Evolutionary conservation across 2,329 filamentous ascomycete species (phyloP), one percentile per base, ranked within the genome.

Genomic region (Coccinonectria pachysandricola): DNA sequence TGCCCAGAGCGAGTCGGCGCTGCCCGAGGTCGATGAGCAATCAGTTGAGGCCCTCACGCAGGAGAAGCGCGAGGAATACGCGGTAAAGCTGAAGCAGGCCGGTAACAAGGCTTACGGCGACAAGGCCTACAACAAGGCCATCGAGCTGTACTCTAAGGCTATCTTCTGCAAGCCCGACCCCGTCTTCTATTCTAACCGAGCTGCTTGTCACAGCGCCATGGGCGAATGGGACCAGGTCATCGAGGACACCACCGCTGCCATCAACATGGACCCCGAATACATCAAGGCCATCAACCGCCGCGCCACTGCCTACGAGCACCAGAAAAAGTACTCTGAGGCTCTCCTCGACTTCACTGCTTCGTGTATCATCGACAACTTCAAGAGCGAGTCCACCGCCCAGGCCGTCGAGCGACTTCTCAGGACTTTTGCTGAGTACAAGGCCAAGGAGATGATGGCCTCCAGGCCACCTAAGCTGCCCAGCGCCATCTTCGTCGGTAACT

Each of bases 171-270:
- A 91, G 64, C 80, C 87, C 31, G 91, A 98, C 50, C 86, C 91
- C 16, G 87, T 98, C 54, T 98, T 91, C 69, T 98, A 92, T 71
- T 96, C 91, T 39, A 98, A 98, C 70, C 81, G 91, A 46, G 91
- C 91, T 31, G 91, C 91, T 28, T 98, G 91, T 70, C 92, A 86
- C 65, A 96, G 94, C 54, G 86, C 91, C 41, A 75, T 91, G 52
- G 77, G 75, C 40, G 72, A 94, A 47, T 98, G 88, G 86, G 80
- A 92, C 25, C 88, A 91, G 65, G 91, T 96, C 31, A 81, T 98
- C 37, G 88, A 93, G 49, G 91, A 98, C 53, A 96, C 91, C 30
- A 95, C 84, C 16, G 88, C 91, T 28, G 91, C 91, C 39, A 79
- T 98, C 60, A 80, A 73, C 53, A 81, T 98, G 59, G 85, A 98